Evolutionary conservation across 1,139 yeast species (phyloP), one percentile per base, ranked within the genome.

Genomic region (Schizosaccharomyces versatilis): DNA sequence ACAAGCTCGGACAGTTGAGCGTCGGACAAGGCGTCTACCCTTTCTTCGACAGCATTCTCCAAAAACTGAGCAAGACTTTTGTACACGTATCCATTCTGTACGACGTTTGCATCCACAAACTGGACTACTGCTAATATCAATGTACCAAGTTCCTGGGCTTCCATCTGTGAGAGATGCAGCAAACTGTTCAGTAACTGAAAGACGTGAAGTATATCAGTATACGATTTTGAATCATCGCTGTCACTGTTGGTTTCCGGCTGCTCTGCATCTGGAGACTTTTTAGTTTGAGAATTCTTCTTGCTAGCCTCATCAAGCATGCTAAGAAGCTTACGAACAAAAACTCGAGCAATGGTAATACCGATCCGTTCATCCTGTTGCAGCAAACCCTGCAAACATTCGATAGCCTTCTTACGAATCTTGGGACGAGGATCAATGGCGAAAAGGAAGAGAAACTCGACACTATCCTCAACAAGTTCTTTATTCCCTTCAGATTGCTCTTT

Each of bases 351-450:
- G 5, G 32, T 24, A 24, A 24, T 24, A 24, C 32, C 32, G 32
- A 24, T 24, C 32, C 24, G 47, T 14, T 55, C 56, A 14, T 54
- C 49, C 15, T 74, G 74, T 5, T 69, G 60, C 60, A 90, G 70
- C 39, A 90, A 71, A 6, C 71, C 73, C 53, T 74, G 69, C 19
- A 90, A 73, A 1, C 96, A 84, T 57, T 90, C 98, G 62, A 81
- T 84, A 1, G 97, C 95, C 71, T 96, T 79, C 76, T 84, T 85
- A 67, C 99, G 79, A 10, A 93, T 94, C 64, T 93, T 93, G 40
- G 99, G 98, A 66, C 98, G 77, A 51, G 84, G 81, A 66, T 93
- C 98, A 55, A 84, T 69, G 0, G 90, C 77, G 60, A 86, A 73
- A 63, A 85, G 88, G 59, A 90, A 69, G 58, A 93, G 69, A 42